Evolutionary conservation across 306 rosid genomes (phyloP), one percentile per base, ranked within the genome.

Genomic region (Quercus mongolica): DNA sequence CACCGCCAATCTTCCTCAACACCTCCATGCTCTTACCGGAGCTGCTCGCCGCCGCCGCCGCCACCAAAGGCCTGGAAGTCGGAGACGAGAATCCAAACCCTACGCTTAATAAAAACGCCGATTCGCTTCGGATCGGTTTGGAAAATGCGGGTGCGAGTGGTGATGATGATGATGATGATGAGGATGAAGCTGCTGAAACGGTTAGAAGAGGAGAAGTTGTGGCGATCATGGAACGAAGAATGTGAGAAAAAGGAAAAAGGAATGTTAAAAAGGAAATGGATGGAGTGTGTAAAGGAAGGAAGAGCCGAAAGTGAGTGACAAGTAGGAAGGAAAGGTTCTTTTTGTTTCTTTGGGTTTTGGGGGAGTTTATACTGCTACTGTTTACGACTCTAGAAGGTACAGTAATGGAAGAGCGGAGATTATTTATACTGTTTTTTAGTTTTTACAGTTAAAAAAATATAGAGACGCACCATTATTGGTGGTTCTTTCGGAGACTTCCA

Each of bases 21-120:
- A 82, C 31, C 19, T 86, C 90, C 95, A 89, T 87, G 79, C 64
- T 73, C 55, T 35, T 41, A 41, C 46, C 46, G 46, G 46, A 41
- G 11, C 46, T 41, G 41, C 41, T 35, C 46, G 3, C 46, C 46
- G 46, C 46, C 46, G 69, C 76, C 56, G 77, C 76, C 20, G 75
- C 80, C 68, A 21, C 77, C 31, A 70, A 88, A 38, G 78, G 30
- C 9, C 21, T 65, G 15, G 12, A 8, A 41, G 46, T 49, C 17
- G 81, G 73, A 5, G 35, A 58, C n/a, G 72, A 35, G 20, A 67
- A 80, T 14, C 70, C 51, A 76, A 83, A 57, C 64, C 84, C 49
- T 0, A 84, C 75, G 77, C 61, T 49, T 78, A 80, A 76, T 80
- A 51, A 71, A 80, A 44, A 76, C 46, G 78, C 31, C 9, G 51